These are phyloP conservation scores for Pelargonium cotyledonis DNA, from an alignment of 441 rosid species.

Conservation along the genomic window DNA sequence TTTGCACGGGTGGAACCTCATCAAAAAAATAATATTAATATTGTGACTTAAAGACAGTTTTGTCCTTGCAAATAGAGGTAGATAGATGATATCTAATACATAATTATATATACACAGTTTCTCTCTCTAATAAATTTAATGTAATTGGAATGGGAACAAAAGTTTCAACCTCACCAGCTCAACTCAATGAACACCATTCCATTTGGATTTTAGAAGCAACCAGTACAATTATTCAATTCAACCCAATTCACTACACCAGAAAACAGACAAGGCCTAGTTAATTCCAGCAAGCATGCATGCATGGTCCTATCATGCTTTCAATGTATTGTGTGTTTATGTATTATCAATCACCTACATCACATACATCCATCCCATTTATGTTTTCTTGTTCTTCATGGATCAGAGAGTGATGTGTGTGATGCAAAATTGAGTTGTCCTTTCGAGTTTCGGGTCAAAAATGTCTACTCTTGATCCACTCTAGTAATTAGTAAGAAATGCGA, in stretches of 20 bases:
- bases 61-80: too few species aligned
- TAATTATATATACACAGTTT: background rate
- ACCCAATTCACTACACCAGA: slow-evolving; percentile 5
- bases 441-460: too few species aligned
- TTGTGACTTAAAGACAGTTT: too few species aligned
- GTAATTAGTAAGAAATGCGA: too few species aligned
- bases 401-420: background rate
- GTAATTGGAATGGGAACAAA: slow-evolving; percentile 5
- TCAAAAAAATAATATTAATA: too few species aligned
- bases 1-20: too few species aligned
- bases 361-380: too few species aligned
- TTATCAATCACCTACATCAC: background rate
- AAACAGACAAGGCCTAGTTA: slow-evolving; percentile 16
- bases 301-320: background rate
- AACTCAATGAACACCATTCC: slow-evolving; percentile 1
- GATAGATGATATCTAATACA: too few species aligned
- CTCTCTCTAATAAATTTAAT: background rate
- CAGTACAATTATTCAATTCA: slow-evolving; percentile 6
- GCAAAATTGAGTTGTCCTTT: too few species aligned
- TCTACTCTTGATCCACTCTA: too few species aligned
- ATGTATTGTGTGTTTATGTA: background rate
- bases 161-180: slow-evolving; percentile 9
- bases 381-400: background rate
- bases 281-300: background rate
- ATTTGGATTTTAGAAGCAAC: slow-evolving; percentile 9